Conservation (phyloP, 371 early-diverging fungal species). For the Choanephora cucurbitarum region DNA sequence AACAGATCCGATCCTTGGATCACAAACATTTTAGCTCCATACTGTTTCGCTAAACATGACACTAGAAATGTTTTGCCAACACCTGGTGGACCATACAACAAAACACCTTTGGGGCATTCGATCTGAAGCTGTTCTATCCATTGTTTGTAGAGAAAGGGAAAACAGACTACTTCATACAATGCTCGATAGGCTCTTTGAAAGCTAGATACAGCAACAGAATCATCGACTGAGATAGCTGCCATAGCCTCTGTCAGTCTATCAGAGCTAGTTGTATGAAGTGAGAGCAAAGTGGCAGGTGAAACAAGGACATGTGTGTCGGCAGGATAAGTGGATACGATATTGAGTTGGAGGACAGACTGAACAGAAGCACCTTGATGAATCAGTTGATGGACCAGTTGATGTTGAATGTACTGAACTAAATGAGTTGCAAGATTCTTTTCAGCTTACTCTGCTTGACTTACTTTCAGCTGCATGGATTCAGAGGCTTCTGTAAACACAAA, state of each 20-base stretch:
- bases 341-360: conserved; percentile 1
- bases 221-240: conserved; percentile 8
- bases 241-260: conserved; percentile 15
- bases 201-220: conserved; percentile 42
- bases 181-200: conserved; percentile 57
- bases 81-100: conserved; percentile 96
- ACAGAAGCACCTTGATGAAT: neutral
- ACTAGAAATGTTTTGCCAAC: conserved; percentile 94
- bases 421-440: too few relatives aligned
- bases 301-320: conserved; percentile 24
- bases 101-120: conserved; percentile 86
- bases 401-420: too few relatives aligned
- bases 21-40: conserved; percentile 62
- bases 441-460: too few relatives aligned
- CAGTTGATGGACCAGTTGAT: too few relatives aligned
- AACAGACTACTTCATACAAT: conserved; percentile 77
- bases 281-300: conserved; percentile 12
- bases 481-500: conserved; percentile 30
- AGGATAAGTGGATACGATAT: conserved; percentile 38
- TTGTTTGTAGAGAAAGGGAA: conserved; percentile 73
- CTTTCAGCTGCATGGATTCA: neutral
- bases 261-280: too few relatives aligned
- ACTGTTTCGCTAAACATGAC: conserved; percentile 60
- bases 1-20: conserved; percentile 91
- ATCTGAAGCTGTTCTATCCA: conserved; percentile 68